Percentiles rank a stretch among this genome's conserved stretches.
phyloP scores from a whole-genome alignment of 2,329 filamentous ascomycete species.

The Penicillium expansum region DNA sequence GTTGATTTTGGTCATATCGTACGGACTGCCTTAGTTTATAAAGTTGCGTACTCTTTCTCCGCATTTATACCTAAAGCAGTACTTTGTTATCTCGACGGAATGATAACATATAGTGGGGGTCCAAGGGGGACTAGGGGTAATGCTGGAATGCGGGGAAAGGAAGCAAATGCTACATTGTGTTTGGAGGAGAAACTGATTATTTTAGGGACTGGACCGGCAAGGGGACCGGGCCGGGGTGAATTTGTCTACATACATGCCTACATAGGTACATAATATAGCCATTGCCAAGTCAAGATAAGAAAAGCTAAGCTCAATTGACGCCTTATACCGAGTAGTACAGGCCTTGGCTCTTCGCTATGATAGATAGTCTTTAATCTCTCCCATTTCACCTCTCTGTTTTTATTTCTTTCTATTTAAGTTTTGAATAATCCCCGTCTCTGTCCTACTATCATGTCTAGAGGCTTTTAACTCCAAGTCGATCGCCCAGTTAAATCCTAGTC shows the following conservation, averaged over 20 bases:
- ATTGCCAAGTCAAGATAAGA: not conserved
- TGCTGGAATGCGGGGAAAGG: not conserved
- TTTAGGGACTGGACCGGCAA: not conserved
- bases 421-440: too few species aligned
- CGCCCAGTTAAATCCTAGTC: not conserved
- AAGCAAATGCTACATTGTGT: not conserved
- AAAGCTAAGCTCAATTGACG: not conserved
- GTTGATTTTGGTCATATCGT: not conserved
- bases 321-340: not conserved
- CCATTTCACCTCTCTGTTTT: not conserved
- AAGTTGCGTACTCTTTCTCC: conserved; percentile 12
- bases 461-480: not conserved
- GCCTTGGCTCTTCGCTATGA: not conserved
- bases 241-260: not conserved
- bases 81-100: conserved; percentile 4
- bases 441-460: not conserved
- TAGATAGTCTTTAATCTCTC: not conserved
- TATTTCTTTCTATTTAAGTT: not conserved
- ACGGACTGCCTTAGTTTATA: not conserved
- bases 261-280: not conserved
- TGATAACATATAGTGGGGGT: not conserved
- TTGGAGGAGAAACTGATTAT: not conserved
- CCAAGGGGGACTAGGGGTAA: not conserved
- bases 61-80: conserved; percentile 17
- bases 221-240: not conserved